Evolutionary conservation across 306 rosid genomes (phyloP).

Genomic region (Leucaena leucocephala): DNA sequence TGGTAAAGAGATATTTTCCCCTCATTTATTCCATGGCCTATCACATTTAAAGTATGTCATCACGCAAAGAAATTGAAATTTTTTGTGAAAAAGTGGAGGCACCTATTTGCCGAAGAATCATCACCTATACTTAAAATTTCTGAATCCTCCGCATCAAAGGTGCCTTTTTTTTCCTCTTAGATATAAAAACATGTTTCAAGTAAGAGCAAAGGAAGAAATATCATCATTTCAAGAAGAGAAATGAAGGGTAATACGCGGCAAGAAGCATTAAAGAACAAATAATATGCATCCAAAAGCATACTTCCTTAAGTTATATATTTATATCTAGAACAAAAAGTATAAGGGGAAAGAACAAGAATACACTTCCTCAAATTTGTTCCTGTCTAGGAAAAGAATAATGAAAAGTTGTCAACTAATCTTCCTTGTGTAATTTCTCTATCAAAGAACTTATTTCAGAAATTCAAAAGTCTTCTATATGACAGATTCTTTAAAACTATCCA

Average conservation of each 20-base stretch:
- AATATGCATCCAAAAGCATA: slow-evolving; percentile 17
- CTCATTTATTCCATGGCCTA: slow-evolving; percentile 70
- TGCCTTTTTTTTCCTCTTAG: slow-evolving; percentile 56
- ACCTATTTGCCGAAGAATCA: slow-evolving; percentile 1
- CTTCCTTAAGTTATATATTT: slow-evolving; percentile 6
- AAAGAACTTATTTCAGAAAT: background rate
- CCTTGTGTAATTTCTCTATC: background rate
- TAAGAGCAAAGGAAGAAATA: slow-evolving; percentile 23
- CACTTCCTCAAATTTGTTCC: background rate
- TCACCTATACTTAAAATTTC: slow-evolving; percentile 45
- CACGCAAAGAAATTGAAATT: background rate
- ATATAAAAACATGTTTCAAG: slow-evolving; percentile 38
- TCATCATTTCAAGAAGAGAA: slow-evolving; percentile 19
- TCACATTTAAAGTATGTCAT: slow-evolving; percentile 30
- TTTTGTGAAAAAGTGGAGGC: background rate
- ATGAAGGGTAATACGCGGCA: slow-evolving; percentile 23
- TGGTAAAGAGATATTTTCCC: slow-evolving; percentile 79
- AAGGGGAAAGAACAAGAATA: background rate
- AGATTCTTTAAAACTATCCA: background rate
- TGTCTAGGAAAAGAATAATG: background rate
- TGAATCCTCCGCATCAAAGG: slow-evolving; percentile 49
- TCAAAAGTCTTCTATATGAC: background rate
- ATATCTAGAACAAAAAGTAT: background rate
- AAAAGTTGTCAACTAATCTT: background rate
- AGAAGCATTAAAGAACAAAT: slow-evolving; percentile 28